These are phyloP conservation scores for Magnolia kwangsiensis DNA, from an alignment of 164 flowering plant genomes.

Conservation along the genomic window DNA sequence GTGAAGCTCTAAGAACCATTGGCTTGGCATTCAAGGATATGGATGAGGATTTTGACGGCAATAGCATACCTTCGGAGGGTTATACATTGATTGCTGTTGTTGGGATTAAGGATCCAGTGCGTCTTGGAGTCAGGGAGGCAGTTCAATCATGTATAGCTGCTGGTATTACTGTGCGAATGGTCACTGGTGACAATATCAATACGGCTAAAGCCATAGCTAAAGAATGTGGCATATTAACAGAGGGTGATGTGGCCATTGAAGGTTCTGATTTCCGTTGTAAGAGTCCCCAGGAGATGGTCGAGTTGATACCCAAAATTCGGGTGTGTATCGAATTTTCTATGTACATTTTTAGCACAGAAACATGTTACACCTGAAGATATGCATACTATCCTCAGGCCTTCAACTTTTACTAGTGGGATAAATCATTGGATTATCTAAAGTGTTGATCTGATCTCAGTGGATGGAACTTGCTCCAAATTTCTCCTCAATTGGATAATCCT, in stretches of 20 bases:
- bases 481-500: no score
- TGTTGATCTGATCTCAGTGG: no score
- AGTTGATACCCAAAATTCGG: conserved; percentile 37
- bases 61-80: conserved; percentile 32
- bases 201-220: conserved; percentile 56
- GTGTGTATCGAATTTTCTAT: conserved; percentile 12
- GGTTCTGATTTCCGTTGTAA: conserved; percentile 39
- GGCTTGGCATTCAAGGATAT: conserved; percentile 46
- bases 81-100: conserved; percentile 46
- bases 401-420: background rate
- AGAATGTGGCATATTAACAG: conserved; percentile 50
- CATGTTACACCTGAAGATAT: background rate
- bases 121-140: conserved; percentile 47
- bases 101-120: conserved; percentile 57
- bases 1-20: conserved; percentile 46
- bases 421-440: background rate
- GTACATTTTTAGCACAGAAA: background rate
- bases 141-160: conserved; percentile 42
- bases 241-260: conserved; percentile 46
- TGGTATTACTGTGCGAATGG: conserved; percentile 51
- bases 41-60: conserved; percentile 14
- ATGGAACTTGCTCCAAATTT: no score
- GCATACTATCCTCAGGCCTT: background rate
- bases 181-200: conserved; percentile 52
- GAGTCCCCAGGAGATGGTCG: conserved; percentile 28